These are phyloP conservation scores for Eutrema yunnanense DNA, from an alignment of 345 rosid genomes.

Conservation along the genomic window DNA sequence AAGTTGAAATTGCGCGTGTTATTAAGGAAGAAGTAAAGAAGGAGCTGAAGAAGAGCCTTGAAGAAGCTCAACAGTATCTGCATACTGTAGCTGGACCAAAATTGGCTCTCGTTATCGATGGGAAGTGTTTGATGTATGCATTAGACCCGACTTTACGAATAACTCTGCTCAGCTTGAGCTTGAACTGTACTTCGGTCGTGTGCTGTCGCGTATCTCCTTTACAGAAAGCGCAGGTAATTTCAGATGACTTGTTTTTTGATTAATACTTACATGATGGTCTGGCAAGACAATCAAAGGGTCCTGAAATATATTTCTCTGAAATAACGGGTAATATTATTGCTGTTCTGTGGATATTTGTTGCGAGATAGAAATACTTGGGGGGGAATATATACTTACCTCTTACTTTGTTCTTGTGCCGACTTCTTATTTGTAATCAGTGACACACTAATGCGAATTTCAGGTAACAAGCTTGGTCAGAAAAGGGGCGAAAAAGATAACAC, in stretches of 20 bases:
- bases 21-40: conserved; percentile 75
- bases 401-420: background rate
- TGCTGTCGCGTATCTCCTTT: conserved; percentile 98
- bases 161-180: conserved; percentile 82
- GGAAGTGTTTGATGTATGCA: conserved; percentile 94
- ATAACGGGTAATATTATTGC: background rate
- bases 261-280: background rate
- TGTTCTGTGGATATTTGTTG: background rate
- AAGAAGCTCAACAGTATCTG: conserved; percentile 65
- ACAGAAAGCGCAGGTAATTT: conserved; percentile 92
- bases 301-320: background rate
- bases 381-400: background rate
- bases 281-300: background rate
- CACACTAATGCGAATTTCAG: conserved; percentile 31
- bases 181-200: conserved; percentile 91
- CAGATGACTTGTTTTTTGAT: background rate
- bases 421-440: background rate
- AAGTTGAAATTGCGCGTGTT: conserved; percentile 72
- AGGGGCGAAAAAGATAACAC: conserved; percentile 91
- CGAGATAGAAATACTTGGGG: background rate
- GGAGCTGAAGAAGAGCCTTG: conserved; percentile 66
- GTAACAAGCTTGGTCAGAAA: conserved; percentile 91
- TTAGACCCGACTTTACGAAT: conserved; percentile 76
- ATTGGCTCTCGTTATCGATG: conserved; percentile 82
- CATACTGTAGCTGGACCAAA: conserved; percentile 60